Evolutionary conservation across 805 yeast genomes (phyloP).

Genomic region (Kluyveromyces dobzhanskii): DNA sequence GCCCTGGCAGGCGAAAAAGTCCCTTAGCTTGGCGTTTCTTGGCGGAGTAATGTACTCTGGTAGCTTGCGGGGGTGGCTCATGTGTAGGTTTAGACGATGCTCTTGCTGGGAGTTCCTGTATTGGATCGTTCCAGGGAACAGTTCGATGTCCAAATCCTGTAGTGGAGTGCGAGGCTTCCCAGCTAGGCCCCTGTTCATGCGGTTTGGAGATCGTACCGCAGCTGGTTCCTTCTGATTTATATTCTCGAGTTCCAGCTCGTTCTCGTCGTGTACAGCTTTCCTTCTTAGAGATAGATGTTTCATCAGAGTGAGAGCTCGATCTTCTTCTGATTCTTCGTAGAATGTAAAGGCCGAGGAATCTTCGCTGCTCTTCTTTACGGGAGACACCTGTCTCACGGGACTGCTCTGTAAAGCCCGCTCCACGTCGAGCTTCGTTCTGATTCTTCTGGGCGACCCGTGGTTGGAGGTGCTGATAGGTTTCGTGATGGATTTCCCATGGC

Average conservation of each 20-base stretch:
- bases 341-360: conserved; percentile 9
- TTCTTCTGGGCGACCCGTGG: conserved; percentile 8
- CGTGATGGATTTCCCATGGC: neutral
- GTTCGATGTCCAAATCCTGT: conserved; percentile 12
- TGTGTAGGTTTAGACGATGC: conserved; percentile 13
- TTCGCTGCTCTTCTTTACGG: neutral
- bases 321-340: conserved; percentile 17
- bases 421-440: conserved; percentile 9
- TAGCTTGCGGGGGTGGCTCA: conserved; percentile 5
- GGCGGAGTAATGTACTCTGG: conserved; percentile 21
- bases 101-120: conserved; percentile 8
- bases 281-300: conserved; percentile 20
- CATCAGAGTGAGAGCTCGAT: conserved; percentile 11
- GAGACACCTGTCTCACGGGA: conserved; percentile 11
- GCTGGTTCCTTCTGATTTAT: conserved; percentile 5
- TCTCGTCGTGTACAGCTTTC: conserved; percentile 22
- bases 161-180: conserved; percentile 9
- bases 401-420: conserved; percentile 13
- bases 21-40: conserved; percentile 10
- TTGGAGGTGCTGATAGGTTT: neutral
- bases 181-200: neutral
- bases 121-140: conserved; percentile 15
- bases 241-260: conserved; percentile 13
- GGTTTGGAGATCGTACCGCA: no score
- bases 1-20: conserved; percentile 8